Evolutionary conservation across 2,329 filamentous ascomycete genomes (phyloP), one percentile per base, ranked within the genome.

Genomic region (Teratosphaeria viscida): DNA sequence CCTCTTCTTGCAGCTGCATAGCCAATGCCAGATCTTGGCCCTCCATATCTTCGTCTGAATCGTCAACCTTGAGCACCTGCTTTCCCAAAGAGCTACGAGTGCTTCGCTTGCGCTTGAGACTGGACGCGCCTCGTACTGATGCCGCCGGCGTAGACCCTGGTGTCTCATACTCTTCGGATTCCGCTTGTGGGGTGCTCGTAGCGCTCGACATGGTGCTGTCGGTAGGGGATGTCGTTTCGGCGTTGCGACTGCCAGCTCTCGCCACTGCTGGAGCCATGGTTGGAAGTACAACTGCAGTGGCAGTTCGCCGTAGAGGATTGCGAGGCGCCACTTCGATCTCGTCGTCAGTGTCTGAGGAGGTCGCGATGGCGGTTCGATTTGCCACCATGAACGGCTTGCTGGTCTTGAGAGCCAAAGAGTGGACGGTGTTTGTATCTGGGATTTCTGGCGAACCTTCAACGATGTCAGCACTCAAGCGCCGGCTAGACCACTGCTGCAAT

Each of bases 71-170:
- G 11, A 66, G 39, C 12, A 66, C 61, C 23, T 63, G 63, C 56
- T 62, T 63, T 37, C 66, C 64, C 14, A 72, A 63, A 0, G 60
- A 56, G 27, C 53, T 54, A 6, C n/a, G 43, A 49, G 43, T 19
- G 47, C 69, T 70, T 54, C 68, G 66, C 66, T 73, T 74, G 58
- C 71, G 69, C 61, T 68, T 73, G 12, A 35, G 60, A 43, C 14
- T 67, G 0, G 62, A 54, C 57, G 66, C 68, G 56, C 71, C 64
- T 56, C 58, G 67, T 8, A 76, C 63, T 8, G 77, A 77, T 27
- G 76, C 74, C 26, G 75, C 77, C 3, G 83, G 84, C 10, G 84
- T 86, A 19, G 85, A 88, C 43, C 77, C 81, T 4, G 85, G 84
- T 3, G 85, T 88, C 60, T 83, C 84, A 66, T 80, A 81, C 19